Conservation (phyloP, 352 stramenopile genomes). For the Phytopythium cucurbitacearum region DNA sequence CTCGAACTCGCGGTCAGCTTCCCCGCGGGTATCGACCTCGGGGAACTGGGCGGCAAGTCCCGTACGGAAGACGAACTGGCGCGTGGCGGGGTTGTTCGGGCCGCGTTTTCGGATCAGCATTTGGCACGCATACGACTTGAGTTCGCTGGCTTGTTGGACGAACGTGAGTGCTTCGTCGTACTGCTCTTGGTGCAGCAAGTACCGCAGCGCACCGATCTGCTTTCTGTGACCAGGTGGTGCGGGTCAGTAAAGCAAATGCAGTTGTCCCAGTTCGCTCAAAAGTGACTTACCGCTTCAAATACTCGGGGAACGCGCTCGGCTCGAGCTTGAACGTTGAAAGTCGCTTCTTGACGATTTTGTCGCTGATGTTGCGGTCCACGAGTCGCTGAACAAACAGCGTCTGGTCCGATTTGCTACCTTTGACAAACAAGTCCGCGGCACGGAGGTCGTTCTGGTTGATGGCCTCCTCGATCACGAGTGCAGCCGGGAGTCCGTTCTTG, state of each 20-base stretch:
- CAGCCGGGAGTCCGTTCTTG: slow-evolving; percentile 34
- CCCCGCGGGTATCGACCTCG: slow-evolving; percentile 32
- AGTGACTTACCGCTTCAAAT: slow-evolving; percentile 32
- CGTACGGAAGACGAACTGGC: slow-evolving; percentile 49
- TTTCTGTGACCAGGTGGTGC: slow-evolving; percentile 13
- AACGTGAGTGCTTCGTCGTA: slow-evolving; percentile 53
- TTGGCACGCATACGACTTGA: slow-evolving; percentile 50
- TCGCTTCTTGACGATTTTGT: slow-evolving; percentile 76
- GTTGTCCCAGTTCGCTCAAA: too few species aligned
- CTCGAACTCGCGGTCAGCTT: slow-evolving; percentile 18
- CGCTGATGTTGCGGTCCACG: slow-evolving; percentile 30
- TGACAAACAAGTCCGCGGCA: slow-evolving; percentile 53
- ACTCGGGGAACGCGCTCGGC: slow-evolving; percentile 50
- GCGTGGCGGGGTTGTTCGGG: slow-evolving; percentile 27
- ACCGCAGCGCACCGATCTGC: slow-evolving; percentile 45
- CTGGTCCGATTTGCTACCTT: slow-evolving; percentile 28
- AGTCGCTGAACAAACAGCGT: slow-evolving; percentile 45
- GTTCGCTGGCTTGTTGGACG: slow-evolving; percentile 14
- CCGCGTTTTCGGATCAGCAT: slow-evolving; percentile 50
- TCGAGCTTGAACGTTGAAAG: slow-evolving; percentile 54
- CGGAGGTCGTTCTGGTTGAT: slow-evolving; percentile 53
- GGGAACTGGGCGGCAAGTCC: slow-evolving; percentile 36
- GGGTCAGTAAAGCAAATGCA: neutral
- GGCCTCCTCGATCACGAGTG: slow-evolving; percentile 30
- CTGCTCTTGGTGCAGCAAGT: slow-evolving; percentile 54